A percentile compares a stretch with the other conserved stretches of the same genome.
Conservation (phyloP, 78 protist species). For the Dictyostelium brefeldianum region DNA sequence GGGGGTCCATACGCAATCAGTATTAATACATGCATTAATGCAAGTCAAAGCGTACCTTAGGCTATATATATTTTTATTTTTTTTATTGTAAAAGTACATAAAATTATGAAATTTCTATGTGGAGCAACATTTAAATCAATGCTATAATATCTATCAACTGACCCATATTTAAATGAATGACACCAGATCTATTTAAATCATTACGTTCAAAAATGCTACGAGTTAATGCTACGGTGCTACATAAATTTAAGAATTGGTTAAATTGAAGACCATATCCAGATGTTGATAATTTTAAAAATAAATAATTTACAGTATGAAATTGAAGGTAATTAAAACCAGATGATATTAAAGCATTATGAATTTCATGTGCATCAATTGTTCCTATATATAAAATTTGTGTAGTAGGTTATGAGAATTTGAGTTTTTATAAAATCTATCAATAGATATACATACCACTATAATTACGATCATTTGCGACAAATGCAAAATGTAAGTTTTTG, state of each 20-base stretch:
- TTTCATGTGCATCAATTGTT: conserved; percentile 57
- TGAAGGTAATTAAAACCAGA: conserved; percentile 27
- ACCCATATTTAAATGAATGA: conserved; percentile 1
- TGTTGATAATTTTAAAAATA: conserved; percentile 39
- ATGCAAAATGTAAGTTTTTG: conserved; percentile 5
- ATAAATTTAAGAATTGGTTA: conserved; percentile 19
- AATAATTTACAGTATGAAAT: conserved; percentile 42
- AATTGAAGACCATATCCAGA: conserved; percentile 21
- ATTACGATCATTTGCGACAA: conserved; percentile 48
- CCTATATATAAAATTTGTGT: no score
- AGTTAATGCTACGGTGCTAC: conserved; percentile 35
- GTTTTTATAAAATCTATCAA: no score
- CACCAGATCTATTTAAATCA: conserved; percentile 62
- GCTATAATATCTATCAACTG: conserved; percentile 25
- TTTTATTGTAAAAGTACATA: no score
- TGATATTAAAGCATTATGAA: conserved; percentile 12
- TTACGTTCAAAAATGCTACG: conserved; percentile 35
- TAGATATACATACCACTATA: conserved; percentile 21
- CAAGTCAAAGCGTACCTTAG: no score
- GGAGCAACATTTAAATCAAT: no score
- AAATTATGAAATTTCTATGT: no score
- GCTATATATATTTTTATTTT: no score
- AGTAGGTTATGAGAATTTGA: no score
- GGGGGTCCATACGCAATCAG: no score
- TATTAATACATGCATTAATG: no score